Percentiles rank a stretch among this genome's conserved stretches.
phyloP scores from a whole-genome alignment of 306 rosid genomes.

The Luffa aegyptiaca region DNA sequence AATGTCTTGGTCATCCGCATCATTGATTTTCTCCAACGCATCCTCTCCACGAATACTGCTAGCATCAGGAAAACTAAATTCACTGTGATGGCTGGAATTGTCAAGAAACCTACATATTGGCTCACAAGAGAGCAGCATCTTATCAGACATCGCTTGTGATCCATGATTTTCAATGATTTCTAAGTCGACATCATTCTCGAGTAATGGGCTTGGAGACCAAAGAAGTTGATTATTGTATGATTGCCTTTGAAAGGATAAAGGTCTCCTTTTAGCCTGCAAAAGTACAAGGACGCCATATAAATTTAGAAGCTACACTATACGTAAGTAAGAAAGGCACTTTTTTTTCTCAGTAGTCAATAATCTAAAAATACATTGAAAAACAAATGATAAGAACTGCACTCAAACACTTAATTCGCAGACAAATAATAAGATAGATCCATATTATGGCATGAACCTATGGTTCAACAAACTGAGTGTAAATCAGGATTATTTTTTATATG shows the following conservation, averaged over 20 bases:
- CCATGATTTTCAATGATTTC: conserved; percentile 26
- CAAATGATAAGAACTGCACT: neutral
- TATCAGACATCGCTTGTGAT: conserved; percentile 33
- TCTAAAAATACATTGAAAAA: neutral
- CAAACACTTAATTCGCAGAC: neutral
- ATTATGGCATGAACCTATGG: neutral
- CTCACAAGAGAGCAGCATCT: conserved; percentile 54
- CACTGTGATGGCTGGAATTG: conserved; percentile 17
- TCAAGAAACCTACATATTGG: conserved; percentile 67
- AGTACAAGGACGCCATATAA: conserved; percentile 7
- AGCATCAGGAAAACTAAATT: conserved; percentile 16
- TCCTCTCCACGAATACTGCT: conserved; percentile 18
- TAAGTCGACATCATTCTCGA: conserved; percentile 24
- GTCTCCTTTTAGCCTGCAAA: conserved; percentile 70
- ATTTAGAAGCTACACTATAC: neutral
- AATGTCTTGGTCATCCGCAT: conserved; percentile 9
- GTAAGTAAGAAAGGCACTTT: neutral
- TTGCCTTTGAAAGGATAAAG: conserved; percentile 42
- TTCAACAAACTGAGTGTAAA: neutral
- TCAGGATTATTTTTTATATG: neutral
- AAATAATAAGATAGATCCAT: neutral
- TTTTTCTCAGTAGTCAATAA: neutral
- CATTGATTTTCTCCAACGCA: conserved; percentile 20
- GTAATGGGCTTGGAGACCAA: conserved; percentile 44
- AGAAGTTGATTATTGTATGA: conserved; percentile 35